Conservation (phyloP, 306 rosid species). For the Prunus fruticosa region DNA sequence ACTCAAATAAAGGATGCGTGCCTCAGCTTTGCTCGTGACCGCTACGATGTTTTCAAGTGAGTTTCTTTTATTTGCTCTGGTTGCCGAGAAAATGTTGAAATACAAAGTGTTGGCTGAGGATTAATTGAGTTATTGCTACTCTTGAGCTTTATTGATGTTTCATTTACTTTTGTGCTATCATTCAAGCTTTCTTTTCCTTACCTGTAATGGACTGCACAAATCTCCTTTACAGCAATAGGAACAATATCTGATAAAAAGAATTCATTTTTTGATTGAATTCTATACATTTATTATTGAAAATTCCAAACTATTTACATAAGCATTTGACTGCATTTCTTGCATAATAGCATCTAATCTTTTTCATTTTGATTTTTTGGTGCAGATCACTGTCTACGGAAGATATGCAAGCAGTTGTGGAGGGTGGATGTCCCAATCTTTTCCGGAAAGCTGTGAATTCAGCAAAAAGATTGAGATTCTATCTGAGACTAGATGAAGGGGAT, state of each 20-base stretch:
- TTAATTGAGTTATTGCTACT: neutral
- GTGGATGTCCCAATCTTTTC: slow-evolving; percentile 84
- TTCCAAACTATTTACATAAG: neutral
- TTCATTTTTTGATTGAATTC: neutral
- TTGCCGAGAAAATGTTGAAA: neutral
- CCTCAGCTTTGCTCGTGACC: slow-evolving; percentile 79
- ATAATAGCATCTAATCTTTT: neutral
- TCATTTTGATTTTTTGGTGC: slow-evolving; percentile 24
- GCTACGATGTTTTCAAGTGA: slow-evolving; percentile 76
- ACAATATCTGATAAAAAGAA: neutral
- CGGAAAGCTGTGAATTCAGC: slow-evolving; percentile 88
- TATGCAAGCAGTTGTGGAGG: slow-evolving; percentile 56
- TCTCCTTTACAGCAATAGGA: neutral
- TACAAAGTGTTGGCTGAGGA: neutral
- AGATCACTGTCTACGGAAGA: slow-evolving; percentile 64
- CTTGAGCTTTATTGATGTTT: neutral
- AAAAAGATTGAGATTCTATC: slow-evolving; percentile 73
- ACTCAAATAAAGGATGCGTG: slow-evolving; percentile 68
- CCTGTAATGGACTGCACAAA: neutral
- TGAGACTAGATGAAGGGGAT: slow-evolving; percentile 85
- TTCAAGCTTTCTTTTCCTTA: too few species aligned
- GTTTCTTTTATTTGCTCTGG: slow-evolving; percentile 9
- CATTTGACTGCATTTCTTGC: neutral
- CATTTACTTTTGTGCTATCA: neutral
- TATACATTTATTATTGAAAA: neutral